These are phyloP conservation scores for Candida freyschussii DNA, from an alignment of 1,139 yeast species.

Conservation along the genomic window DNA sequence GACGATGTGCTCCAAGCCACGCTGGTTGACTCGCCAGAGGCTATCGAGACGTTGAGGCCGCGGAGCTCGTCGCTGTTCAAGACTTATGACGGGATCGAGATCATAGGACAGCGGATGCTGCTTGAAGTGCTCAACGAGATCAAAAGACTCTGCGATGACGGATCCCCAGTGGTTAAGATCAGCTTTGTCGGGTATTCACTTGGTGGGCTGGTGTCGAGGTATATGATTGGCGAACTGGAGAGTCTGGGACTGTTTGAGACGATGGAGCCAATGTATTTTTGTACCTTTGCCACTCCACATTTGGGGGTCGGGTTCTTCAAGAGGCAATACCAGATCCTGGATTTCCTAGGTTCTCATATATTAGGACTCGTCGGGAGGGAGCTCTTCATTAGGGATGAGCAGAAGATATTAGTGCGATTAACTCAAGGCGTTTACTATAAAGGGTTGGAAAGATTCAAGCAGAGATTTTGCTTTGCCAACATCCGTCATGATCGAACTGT, in stretches of 20 bases:
- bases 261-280: constrained; percentile 59
- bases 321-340: constrained; percentile 39
- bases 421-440: constrained; percentile 45
- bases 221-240: constrained; percentile 64
- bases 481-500: constrained; percentile 69
- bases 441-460: constrained; percentile 55
- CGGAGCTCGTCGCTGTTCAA: constrained; percentile 67
- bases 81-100: constrained; percentile 79
- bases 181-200: constrained; percentile 50
- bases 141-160: constrained; percentile 39
- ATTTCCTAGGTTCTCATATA: constrained; percentile 54
- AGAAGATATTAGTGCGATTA: constrained; percentile 44
- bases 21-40: constrained; percentile 35
- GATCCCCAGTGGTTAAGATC: constrained; percentile 37
- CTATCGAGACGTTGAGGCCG: constrained; percentile 57
- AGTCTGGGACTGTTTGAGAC: constrained; percentile 49
- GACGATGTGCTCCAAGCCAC: constrained; percentile 46
- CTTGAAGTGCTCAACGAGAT: constrained; percentile 57
- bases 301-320: constrained; percentile 56
- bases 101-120: constrained; percentile 66
- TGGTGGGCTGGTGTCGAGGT: constrained; percentile 54
- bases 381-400: constrained; percentile 50
- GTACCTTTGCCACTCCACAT: constrained; percentile 92
- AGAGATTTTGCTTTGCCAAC: constrained; percentile 63
- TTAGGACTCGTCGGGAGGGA: constrained; percentile 76